A percentile compares a stretch with the other conserved stretches of the same genome.
Conservation (phyloP, 495 filamentous ascomycete species). For the Penicillium longicatenatum region DNA sequence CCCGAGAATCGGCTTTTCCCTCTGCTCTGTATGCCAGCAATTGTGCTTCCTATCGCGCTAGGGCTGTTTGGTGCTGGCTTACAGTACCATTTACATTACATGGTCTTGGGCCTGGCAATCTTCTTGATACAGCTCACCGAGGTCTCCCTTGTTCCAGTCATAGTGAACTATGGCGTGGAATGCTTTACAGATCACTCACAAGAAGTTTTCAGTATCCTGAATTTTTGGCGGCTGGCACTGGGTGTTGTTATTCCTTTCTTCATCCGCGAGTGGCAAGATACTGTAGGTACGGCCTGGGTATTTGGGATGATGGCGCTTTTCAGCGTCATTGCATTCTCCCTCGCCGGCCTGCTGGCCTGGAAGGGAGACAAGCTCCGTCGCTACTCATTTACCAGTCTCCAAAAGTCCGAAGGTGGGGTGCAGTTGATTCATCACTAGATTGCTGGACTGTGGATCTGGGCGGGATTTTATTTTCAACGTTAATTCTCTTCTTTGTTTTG, state of each 20-base stretch:
- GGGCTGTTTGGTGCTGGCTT: background rate
- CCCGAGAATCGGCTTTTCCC: background rate
- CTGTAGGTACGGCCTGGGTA: background rate
- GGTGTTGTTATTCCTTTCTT: background rate
- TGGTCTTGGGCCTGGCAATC: background rate
- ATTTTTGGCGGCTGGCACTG: background rate
- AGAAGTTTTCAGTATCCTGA: background rate
- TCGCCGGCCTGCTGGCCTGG: background rate
- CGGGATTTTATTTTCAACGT: background rate
- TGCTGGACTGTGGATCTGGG: background rate
- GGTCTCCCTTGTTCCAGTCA: background rate
- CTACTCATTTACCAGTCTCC: background rate
- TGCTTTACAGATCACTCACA: background rate
- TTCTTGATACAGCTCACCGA: background rate
- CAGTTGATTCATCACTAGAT: background rate
- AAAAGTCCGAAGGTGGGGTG: background rate
- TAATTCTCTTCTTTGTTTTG: background rate
- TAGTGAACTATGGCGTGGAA: background rate
- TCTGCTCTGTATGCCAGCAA: background rate
- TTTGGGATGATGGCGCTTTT: constrained; percentile 2
- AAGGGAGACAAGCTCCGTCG: background rate
- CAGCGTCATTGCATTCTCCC: background rate
- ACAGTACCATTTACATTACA: background rate
- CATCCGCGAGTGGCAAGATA: background rate
- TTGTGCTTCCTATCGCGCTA: background rate